Conservation (phyloP, 331 rosid genomes). For the Telfairia occidentalis region DNA sequence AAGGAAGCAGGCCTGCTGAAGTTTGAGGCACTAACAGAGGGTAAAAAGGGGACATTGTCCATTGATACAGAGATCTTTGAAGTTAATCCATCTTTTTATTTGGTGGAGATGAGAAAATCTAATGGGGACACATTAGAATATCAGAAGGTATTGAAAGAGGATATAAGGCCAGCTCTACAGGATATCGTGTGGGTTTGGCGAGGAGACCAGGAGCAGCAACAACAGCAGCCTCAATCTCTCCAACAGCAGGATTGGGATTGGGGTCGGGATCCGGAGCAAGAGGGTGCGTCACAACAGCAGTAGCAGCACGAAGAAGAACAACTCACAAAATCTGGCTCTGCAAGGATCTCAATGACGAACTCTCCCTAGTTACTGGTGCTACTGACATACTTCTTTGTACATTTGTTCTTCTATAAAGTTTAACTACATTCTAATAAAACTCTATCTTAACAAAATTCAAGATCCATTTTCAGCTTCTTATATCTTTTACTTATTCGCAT, state of each 20-base stretch:
- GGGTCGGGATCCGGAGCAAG: slow-evolving; percentile 16
- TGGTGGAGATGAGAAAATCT: slow-evolving; percentile 80
- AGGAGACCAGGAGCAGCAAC: slow-evolving; percentile 37
- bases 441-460: background rate
- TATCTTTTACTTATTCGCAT: background rate
- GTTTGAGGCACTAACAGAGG: slow-evolving; percentile 49
- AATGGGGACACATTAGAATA: slow-evolving; percentile 78
- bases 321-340: background rate
- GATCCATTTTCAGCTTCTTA: background rate
- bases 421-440: background rate
- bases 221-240: slow-evolving; percentile 19
- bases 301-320: background rate
- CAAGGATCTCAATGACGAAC: background rate
- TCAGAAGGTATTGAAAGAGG: slow-evolving; percentile 53
- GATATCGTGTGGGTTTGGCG: slow-evolving; percentile 94
- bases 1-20: slow-evolving; percentile 54
- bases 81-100: slow-evolving; percentile 60
- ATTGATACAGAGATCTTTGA: slow-evolving; percentile 78
- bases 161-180: slow-evolving; percentile 62
- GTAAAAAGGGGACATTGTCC: slow-evolving; percentile 61
- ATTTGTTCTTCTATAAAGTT: background rate
- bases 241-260: slow-evolving; percentile 10
- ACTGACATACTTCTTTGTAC: slow-evolving; percentile 1
- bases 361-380: background rate
- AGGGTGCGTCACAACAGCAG: slow-evolving; percentile 7